Evolutionary conservation across 805 yeast species (phyloP), one percentile per base, ranked within the genome.

Genomic region (Lipomyces yamadae): DNA sequence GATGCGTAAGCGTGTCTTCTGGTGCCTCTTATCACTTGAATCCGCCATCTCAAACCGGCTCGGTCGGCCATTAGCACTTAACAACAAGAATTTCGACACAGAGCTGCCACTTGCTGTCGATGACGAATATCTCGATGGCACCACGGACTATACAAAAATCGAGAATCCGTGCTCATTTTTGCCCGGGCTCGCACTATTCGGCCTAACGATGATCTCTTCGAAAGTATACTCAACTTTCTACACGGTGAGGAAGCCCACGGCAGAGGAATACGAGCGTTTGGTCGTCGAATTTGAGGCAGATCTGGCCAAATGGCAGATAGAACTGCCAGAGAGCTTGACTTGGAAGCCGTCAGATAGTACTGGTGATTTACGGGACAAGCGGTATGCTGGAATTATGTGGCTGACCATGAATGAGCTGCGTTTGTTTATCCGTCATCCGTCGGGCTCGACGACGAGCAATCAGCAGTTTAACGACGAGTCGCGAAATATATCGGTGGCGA

Each of bases 321-420:
- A 35, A 11, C 52, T 68, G 42, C 71, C 69, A 2, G 66, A 58
- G 34, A 53, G 45, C 29, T 33, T 64, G 53, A 45, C 63, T 5
- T 66, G 70, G 70, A 53, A 60, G 18, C 67, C 67, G 2, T 45
- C 66, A 5, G 65, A 61, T 33, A 55, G 54, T 10, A 59, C 66
- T n/a, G 59, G 62, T 3, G 69, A 62, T 29, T 42, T 68, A 2
- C 37, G 60, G 13, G 63, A 65, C 61, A 65, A 65, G 52, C 60
- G 67, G 32, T 65, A 52, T 52, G 66, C 71, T 10, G 71, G 71
- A 18, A 62, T 68, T 34, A 56, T 68, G 64, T 65, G 69, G 66
- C 56, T 68, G 34, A 48, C 66, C 11, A 54, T 18, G n/a, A 55
- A 42, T 45, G 69, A 68, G 59, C 60, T 65, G 42, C 66, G 62